phyloP scores from a whole-genome alignment of 177 flowering plant species.

The Tripterygium wilfordii region DNA sequence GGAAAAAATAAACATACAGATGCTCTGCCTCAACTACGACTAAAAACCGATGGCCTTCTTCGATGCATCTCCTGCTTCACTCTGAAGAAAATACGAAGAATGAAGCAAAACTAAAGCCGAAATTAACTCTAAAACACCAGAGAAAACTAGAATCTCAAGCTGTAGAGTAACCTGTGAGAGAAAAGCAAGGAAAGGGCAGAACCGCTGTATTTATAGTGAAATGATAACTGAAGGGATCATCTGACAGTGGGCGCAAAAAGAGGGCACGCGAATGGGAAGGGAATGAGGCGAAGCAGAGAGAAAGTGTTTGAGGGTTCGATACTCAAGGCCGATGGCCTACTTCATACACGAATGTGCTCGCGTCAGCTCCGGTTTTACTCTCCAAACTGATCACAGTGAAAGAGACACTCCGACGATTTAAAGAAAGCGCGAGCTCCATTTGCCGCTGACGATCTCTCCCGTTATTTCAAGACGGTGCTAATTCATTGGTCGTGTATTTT shows the following conservation, averaged over 20 bases:
- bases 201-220: background rate
- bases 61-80: conserved; percentile 18
- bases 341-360: conserved; percentile 22
- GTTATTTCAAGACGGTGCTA: conserved; percentile 13
- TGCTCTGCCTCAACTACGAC: background rate
- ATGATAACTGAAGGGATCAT: background rate
- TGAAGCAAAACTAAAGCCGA: background rate
- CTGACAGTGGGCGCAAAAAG: conserved; percentile 33
- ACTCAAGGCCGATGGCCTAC: too few relatives aligned
- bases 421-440: conserved; percentile 13
- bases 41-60: conserved; percentile 5
- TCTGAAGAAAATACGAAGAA: conserved; percentile 1
- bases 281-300: background rate
- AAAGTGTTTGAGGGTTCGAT: background rate
- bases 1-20: conserved; percentile 2
- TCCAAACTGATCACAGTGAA: background rate
- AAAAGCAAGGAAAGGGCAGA: background rate
- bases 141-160: background rate
- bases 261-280: conserved; percentile 36
- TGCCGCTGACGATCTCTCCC: conserved; percentile 13
- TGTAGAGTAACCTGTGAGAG: background rate
- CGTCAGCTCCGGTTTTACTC: conserved; percentile 5
- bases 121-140: too few relatives aligned
- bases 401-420: background rate
- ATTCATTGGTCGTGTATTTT: too few relatives aligned